phyloP scores from a whole-genome alignment of 176 grass and related monocot genomes.

The Melocanna baccifera region DNA sequence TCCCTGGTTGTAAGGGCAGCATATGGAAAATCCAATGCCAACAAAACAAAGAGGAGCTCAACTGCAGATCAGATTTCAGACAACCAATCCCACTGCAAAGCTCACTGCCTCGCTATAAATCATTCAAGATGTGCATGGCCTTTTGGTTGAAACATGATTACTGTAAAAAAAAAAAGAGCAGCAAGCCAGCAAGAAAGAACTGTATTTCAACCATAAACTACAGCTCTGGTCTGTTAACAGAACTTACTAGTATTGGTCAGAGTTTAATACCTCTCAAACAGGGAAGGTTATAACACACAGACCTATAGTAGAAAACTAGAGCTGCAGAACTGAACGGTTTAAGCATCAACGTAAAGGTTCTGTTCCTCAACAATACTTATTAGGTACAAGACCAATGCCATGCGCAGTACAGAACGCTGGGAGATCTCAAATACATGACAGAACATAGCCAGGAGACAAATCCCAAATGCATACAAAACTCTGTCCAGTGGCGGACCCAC shows the following conservation, averaged over 20 bases:
- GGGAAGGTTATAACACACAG: neutral
- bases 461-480: conserved; percentile 16
- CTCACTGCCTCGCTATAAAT: neutral
- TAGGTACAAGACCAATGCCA: neutral
- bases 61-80: neutral
- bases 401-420: neutral
- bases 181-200: neutral
- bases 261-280: neutral
- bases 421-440: neutral
- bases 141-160: neutral
- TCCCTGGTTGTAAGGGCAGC: neutral
- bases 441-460: conserved; percentile 3
- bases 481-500: too few species aligned
- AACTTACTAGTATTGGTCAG: neutral
- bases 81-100: neutral
- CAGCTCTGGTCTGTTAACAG: neutral
- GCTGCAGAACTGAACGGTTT: neutral
- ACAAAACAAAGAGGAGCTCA: neutral
- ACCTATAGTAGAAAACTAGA: neutral
- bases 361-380: neutral
- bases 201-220: neutral
- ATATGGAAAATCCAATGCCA: neutral
- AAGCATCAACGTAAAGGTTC: neutral
- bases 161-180: neutral
- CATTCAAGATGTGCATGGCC: neutral